Conservation (phyloP, 1,284 basidiomycete species). For the Naganishia albida region DNA sequence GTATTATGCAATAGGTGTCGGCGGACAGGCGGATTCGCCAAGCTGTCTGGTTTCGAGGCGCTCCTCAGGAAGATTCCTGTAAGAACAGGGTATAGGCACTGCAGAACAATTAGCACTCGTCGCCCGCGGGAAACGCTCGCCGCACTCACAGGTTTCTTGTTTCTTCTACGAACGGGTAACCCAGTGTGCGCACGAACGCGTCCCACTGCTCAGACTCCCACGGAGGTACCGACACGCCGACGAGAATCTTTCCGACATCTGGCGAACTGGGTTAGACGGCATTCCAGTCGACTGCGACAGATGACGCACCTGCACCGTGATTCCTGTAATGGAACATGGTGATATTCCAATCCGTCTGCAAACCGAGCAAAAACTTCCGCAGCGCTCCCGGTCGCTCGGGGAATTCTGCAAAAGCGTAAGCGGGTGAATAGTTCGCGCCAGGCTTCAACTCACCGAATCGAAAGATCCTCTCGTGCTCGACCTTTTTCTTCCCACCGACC, state of each 20-base stretch:
- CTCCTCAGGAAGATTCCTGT: no score
- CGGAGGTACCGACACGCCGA: constrained; percentile 87
- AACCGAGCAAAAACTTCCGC: constrained; percentile 78
- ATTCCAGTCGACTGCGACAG: background rate
- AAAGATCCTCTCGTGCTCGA: constrained; percentile 85
- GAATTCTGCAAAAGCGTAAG: constrained; percentile 66
- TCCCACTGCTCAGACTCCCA: constrained; percentile 68
- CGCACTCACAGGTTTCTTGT: constrained; percentile 68
- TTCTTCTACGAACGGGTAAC: constrained; percentile 89
- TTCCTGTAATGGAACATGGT: constrained; percentile 97
- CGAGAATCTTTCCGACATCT: constrained; percentile 89
- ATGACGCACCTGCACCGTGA: constrained; percentile 79
- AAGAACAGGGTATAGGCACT: constrained; percentile 76
- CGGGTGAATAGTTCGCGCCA: background rate
- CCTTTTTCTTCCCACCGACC: constrained; percentile 78
- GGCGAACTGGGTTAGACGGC: constrained; percentile 22
- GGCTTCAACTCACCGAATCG: constrained; percentile 73
- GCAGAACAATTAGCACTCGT: background rate
- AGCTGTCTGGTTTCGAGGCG: no score
- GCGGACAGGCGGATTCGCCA: no score
- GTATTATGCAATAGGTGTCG: no score
- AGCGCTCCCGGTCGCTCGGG: constrained; percentile 93
- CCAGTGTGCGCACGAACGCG: constrained; percentile 72
- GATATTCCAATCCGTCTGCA: constrained; percentile 89
- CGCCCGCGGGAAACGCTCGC: background rate